Evolutionary conservation across 2,329 filamentous ascomycete species (phyloP), one percentile per base, ranked within the genome.

Genomic region (Monosporascus ibericus): DNA sequence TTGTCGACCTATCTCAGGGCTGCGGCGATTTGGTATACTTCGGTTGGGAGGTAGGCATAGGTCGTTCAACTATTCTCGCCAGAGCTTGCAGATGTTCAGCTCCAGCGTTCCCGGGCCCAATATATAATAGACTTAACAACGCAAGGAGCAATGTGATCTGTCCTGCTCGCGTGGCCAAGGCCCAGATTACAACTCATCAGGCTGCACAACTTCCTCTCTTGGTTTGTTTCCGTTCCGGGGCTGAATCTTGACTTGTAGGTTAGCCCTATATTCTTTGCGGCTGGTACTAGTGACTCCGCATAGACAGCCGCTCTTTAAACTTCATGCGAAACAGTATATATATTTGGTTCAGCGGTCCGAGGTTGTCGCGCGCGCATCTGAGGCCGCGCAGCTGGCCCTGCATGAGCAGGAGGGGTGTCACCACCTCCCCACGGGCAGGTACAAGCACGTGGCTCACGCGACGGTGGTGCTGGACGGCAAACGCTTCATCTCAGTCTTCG

Each of bases 371-470:
- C 30, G 53, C 58, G 2, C 66, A 74, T 51, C 66, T 78, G 75
- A 78, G 63, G 74, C 75, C 0, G 60, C 78, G 14, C 75, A 78
- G 60, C 71, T 78, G 4, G 75, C 77, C 50, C 71, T 71, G 56
- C 78, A 79, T 58, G 70, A 63, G 34, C 55, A 60, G 11, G 72
- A 72, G 15, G 72, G 75, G 58, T 72, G 68, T 51, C 78, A 75
- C 62, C 72, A 76, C 58, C 75, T 72, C 60, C 76, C 78, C 65
- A 76, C 74, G 4, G 4, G 76, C 65, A 78, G 76, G 76, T 77
- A 75, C 65, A 71, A 70, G 4, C 69, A 72, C 49, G 60, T 66
- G 2, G 57, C 63, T 3, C 69, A 73, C 44, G 66, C 70, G n/a
- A 66, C 67, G 1, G 65, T 69, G 9, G 66, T 63, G 1, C 58